Base-by-base conservation (phyloP, 495 filamentous ascomycete genomes). In the Aspergillus funiculosus region DNA sequence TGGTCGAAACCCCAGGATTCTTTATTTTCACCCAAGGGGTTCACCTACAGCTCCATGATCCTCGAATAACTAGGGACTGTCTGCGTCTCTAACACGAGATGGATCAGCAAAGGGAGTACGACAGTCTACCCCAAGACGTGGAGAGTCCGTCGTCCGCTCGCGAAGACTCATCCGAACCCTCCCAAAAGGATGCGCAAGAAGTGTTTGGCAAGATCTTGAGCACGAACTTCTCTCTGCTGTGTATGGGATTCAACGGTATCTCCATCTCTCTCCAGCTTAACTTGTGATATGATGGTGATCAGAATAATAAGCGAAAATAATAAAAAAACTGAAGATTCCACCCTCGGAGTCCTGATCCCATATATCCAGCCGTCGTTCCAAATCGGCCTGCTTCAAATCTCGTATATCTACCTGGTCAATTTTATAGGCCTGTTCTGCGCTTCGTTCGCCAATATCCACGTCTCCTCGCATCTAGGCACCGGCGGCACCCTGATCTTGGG, bases 221-320 rank as follows among this genome's bases (percentile, higher is more conserved):
- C 43, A 66, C 73, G 2, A 71, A 66, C 5, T 75, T 73, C 56
- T 72, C 69, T 1, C 76, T 74, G 56, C 73, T 81, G 50, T 65
- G 70, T 20, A 73, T 73, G 4, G 75, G 75, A 9, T 57, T 72
- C 40, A 77, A 77, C 43, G 53, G 57, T 60, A 44, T 6, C 22
- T 26, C n/a, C 6, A 27, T 18, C 30, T 24, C 15, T 17, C 7
- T 39, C 15, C 22, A 29, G 35, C 8, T 25, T 11, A 8, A 6
- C 15, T 6, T 11, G 5, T 14, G 13, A 20, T 21, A 13, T 26
- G 18, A 19, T 51, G 37, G 22, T 37, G 19, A 20, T 38, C 10
- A 38, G 1, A 21, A 38, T 38, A 22, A 38, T 38, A n/a, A n/a
- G n/a, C n/a, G 17, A 38, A 21, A 38, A 34, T 6, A 34, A 34